phyloP scores from a whole-genome alignment of 208 protist species.

The Trypanosoma cruzi region DNA sequence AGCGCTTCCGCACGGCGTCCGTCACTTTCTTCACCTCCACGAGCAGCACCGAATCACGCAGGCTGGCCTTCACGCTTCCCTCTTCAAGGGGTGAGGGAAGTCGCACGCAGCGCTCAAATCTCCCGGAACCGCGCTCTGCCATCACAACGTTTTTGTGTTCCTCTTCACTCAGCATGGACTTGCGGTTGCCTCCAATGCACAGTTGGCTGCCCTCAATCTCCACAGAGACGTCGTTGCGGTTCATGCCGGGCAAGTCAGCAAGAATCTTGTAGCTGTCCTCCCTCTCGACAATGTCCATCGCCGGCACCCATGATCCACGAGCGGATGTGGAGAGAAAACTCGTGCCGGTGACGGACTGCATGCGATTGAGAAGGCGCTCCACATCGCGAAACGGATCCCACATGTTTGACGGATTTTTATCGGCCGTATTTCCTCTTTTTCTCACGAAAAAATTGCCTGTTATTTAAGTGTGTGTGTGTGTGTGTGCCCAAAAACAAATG shows the following conservation, averaged over 20 bases:
- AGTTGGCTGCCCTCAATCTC: constrained; percentile 59
- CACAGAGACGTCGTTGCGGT: constrained; percentile 64
- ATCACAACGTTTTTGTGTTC: constrained; percentile 35
- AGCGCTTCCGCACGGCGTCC: neutral
- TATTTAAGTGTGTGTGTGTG: constrained; percentile 3
- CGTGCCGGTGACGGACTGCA: neutral
- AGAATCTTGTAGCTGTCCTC: constrained; percentile 59
- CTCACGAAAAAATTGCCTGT: neutral
- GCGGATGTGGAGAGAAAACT: constrained; percentile 50
- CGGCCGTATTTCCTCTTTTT: constrained; percentile 7
- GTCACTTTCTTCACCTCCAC: constrained; percentile 58
- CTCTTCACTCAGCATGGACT: constrained; percentile 31
- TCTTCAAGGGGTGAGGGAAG: constrained; percentile 43
- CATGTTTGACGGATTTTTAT: constrained; percentile 22
- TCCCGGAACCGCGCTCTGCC: constrained; percentile 55
- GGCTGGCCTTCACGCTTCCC: constrained; percentile 48
- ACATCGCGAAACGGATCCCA: constrained; percentile 46
- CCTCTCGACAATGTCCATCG: constrained; percentile 71
- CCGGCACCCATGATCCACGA: constrained; percentile 72
- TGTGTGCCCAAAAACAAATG: neutral
- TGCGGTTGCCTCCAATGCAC: constrained; percentile 77
- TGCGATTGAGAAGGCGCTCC: constrained; percentile 28
- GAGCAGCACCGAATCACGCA: constrained; percentile 50
- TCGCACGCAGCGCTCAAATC: constrained; percentile 82
- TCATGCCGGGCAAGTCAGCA: constrained; percentile 76